These are phyloP conservation scores for Cephalotrichum gorgonifer DNA, from an alignment of 2,329 filamentous ascomycete genomes.

Conservation along the genomic window DNA sequence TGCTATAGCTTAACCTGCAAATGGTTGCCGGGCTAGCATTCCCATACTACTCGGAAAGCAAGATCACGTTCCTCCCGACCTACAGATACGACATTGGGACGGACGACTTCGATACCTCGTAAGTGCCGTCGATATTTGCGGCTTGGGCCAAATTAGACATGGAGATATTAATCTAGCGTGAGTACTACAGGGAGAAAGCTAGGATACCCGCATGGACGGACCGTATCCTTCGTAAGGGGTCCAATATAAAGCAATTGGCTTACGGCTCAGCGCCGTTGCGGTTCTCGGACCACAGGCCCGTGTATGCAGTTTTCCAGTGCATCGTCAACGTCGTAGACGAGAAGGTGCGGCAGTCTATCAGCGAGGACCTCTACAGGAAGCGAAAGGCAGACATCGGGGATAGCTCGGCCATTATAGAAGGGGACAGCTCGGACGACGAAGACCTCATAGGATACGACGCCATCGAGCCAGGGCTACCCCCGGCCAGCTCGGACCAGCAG, in stretches of 20 bases:
- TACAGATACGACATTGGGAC: conserved; percentile 91
- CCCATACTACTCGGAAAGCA: conserved; percentile 81
- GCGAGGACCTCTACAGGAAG: conserved; percentile 62
- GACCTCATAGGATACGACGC: conserved; percentile 73
- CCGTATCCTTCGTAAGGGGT: conserved; percentile 77
- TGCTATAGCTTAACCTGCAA: conserved; percentile 68
- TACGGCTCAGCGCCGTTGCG: conserved; percentile 75
- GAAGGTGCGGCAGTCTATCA: conserved; percentile 58
- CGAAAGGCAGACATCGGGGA: conserved; percentile 57
- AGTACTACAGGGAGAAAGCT: conserved; percentile 60
- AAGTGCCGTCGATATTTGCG: conserved; percentile 22
- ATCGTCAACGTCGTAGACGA: conserved; percentile 75
- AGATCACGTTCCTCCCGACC: conserved; percentile 81
- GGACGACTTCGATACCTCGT: conserved; percentile 87
- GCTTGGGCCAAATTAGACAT: background rate
- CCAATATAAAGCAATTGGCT: conserved; percentile 68
- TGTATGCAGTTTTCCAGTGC: conserved; percentile 83
- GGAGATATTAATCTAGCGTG: background rate
- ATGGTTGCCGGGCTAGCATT: conserved; percentile 91
- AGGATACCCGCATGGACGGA: conserved; percentile 97
- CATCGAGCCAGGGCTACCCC: conserved; percentile 66
- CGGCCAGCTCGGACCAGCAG: conserved; percentile 56
- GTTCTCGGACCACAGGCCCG: conserved; percentile 94
- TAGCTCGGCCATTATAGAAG: conserved; percentile 42
- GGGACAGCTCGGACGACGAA: conserved; percentile 59